Base-by-base conservation (phyloP, 2,329 filamentous ascomycete genomes). In the Torrubiella hemipterigena region DNA sequence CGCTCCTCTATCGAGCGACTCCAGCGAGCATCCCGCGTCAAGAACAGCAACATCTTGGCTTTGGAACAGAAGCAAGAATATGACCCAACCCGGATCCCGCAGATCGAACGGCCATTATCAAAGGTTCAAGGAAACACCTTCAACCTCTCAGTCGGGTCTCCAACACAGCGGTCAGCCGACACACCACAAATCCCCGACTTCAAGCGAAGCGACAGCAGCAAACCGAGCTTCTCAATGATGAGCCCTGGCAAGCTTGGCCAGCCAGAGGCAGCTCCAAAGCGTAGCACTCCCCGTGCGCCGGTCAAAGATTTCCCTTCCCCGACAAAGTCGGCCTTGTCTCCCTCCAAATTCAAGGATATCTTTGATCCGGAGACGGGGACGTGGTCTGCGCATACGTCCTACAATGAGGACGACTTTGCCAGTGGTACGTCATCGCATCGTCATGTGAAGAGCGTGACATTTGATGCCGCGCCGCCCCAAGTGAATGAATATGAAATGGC, bases 401-500 rank as follows among this genome's bases (percentile, higher is more conserved):
- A 67, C 24, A 63, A 69, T 22, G 71, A 78, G 25, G 63, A 63
- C 26, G 59, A 76, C 31, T 60, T 79, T 12, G 72, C 75, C 21
- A 71, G 72, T 6, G 78, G 81, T 32, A 75, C 73, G 41, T 69
- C 67, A 10, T 66, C 86, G 25, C 81, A 85, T 50, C 81, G 86
- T 32, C 83, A 94, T 56, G 78, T 85, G 29, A 98, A 98, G 66
- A 95, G 87, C 47, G 91, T 98, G 36, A 98, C 89, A 1, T 98
- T 98, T 51, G 86, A 96, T 57, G 81, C 80, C 22, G 86, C 84
- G 3, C 89, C 89, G 15, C 91, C 91, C 16, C 83, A 93, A 51
- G 72, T 98, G 47, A 94, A 96, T 51, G 91, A 98, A 58, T 98
- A 96, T 54, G 91, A 96, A 58, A 87, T 95, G 81, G 82, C 85